phyloP scores from a whole-genome alignment of 2,329 filamentous ascomycete species.

The Epicoccum sorghinum region DNA sequence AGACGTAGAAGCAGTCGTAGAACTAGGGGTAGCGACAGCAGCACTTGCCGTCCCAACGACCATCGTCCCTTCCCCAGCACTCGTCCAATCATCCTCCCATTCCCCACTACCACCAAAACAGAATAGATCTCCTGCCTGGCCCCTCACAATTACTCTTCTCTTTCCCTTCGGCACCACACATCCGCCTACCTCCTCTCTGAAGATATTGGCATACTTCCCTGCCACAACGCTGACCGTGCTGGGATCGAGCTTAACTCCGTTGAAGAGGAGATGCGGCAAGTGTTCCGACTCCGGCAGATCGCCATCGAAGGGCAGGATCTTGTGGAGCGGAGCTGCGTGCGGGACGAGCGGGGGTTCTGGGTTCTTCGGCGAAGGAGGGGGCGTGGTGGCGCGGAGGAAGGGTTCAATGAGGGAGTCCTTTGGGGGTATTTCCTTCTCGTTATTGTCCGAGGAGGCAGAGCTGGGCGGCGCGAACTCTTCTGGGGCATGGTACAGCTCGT shows the following conservation, averaged over 20 bases:
- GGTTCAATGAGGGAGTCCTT: slow-evolving; percentile 30
- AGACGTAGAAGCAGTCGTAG: no score
- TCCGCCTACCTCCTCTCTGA: slow-evolving; percentile 70
- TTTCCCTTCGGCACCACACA: slow-evolving; percentile 57
- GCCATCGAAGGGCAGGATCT: slow-evolving; percentile 55
- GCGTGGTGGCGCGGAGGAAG: slow-evolving; percentile 51
- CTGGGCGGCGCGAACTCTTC: slow-evolving; percentile 62
- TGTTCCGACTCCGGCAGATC: slow-evolving; percentile 55
- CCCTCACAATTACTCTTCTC: slow-evolving; percentile 24
- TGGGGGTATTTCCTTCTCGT: no score
- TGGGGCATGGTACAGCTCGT: slow-evolving; percentile 73
- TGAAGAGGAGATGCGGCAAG: slow-evolving; percentile 68
- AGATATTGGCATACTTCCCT: slow-evolving; percentile 61
- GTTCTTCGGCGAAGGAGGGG: slow-evolving; percentile 18
- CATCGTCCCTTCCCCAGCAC: no score
- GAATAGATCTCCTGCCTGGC: neutral
- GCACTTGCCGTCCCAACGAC: no score
- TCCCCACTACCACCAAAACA: neutral
- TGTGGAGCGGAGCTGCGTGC: slow-evolving; percentile 54
- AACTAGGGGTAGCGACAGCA: no score
- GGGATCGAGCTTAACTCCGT: slow-evolving; percentile 59
- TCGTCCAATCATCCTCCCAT: neutral
- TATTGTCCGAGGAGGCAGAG: neutral
- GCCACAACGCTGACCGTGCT: slow-evolving; percentile 53
- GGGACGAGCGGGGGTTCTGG: slow-evolving; percentile 56